These are phyloP conservation scores for Aspergillus terreus DNA, from an alignment of 2,329 filamentous ascomycete genomes.

Conservation along the genomic window DNA sequence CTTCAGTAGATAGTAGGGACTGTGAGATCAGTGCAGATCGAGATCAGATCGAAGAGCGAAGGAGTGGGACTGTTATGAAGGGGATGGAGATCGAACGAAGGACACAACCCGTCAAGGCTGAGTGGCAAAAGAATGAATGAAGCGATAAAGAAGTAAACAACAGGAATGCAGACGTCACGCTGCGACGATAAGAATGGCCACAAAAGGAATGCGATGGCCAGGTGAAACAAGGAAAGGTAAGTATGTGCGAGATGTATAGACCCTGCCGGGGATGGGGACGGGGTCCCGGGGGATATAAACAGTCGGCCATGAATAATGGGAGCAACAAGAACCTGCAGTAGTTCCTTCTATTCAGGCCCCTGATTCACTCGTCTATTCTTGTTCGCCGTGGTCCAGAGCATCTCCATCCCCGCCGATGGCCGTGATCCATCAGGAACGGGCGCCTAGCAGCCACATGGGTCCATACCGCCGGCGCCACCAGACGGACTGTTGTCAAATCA, in stretches of 20 bases:
- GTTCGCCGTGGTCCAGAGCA: neutral
- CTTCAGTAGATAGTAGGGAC: slow-evolving; percentile 2
- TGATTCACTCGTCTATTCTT: neutral
- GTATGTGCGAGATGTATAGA: neutral
- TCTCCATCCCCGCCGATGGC: neutral
- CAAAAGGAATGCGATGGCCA: slow-evolving; percentile 4
- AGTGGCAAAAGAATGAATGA: slow-evolving; percentile 3
- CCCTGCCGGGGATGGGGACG: neutral
- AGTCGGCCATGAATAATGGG: too few relatives aligned
- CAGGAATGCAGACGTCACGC: slow-evolving; percentile 12
- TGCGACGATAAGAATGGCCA: slow-evolving; percentile 8
- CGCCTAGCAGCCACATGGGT: neutral
- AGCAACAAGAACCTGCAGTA: too few relatives aligned
- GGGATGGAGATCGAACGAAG: slow-evolving; percentile 10
- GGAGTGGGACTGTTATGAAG: slow-evolving; percentile 5
- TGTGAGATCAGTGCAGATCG: slow-evolving; percentile 1
- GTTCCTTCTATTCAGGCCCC: neutral
- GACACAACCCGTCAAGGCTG: slow-evolving; percentile 20
- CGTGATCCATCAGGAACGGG: neutral
- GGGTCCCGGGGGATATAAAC: neutral
- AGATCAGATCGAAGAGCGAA: slow-evolving; percentile 5
- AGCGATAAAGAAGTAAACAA: slow-evolving; percentile 2
- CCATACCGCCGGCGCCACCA: neutral
- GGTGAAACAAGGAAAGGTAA: slow-evolving; percentile 6
- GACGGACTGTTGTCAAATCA: neutral